phyloP scores from a whole-genome alignment of 192 early-diverging fungal species.

The Rhizophagus clarus region DNA sequence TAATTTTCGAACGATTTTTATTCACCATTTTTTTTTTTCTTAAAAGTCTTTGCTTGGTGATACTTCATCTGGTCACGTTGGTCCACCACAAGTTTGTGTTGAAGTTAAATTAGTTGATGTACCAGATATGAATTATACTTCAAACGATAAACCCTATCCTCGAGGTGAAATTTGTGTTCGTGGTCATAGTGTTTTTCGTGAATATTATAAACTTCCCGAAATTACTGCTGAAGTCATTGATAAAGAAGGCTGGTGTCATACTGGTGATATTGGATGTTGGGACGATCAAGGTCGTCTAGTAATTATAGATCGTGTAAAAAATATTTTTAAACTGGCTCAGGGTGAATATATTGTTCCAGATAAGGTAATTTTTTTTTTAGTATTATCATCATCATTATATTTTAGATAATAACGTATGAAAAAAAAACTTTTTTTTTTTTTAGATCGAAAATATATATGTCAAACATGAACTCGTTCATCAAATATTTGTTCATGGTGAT shows the following conservation, averaged over 20 bases:
- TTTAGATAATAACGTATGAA: no score
- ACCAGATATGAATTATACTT: constrained; percentile 84
- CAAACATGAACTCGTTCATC: constrained; percentile 44
- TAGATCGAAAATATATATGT: constrained; percentile 67
- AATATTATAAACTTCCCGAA: constrained; percentile 82
- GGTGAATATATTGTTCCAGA: constrained; percentile 95
- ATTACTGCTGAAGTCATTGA: constrained; percentile 83
- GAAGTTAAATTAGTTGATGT: constrained; percentile 88
- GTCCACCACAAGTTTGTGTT: constrained; percentile 45
- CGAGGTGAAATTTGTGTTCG: constrained; percentile 90
- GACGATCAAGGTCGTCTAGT: constrained; percentile 57
- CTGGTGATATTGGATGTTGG: constrained; percentile 80
- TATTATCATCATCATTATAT: no score
- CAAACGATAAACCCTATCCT: constrained; percentile 72
- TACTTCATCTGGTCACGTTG: constrained; percentile 75
- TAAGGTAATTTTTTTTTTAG: constrained; percentile 49
- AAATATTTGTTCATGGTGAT: constrained; percentile 60
- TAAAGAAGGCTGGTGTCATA: constrained; percentile 83
- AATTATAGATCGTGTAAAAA: constrained; percentile 86
- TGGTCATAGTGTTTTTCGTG: constrained; percentile 73
- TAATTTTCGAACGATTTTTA: no score
- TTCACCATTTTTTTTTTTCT: not conserved
- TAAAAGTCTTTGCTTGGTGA: constrained; percentile 59
- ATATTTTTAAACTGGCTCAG: constrained; percentile 74
- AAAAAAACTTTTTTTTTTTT: not conserved